Percentiles rank a stretch among this genome's conserved stretches.
phyloP scores from a whole-genome alignment of 495 filamentous ascomycete genomes.

The Penicillium arizonense region DNA sequence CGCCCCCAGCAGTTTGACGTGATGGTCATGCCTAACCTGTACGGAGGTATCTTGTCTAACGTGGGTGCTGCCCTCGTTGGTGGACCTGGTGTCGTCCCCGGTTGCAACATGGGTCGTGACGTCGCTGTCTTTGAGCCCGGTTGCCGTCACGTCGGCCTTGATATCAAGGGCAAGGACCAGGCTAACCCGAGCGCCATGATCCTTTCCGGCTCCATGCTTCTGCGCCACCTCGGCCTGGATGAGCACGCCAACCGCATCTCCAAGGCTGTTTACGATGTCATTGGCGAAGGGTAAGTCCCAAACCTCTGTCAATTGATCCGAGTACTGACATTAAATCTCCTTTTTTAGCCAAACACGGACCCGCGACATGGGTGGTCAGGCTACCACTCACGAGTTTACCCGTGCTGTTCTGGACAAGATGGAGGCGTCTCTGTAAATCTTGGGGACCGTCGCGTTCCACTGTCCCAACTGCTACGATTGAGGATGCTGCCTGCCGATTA shows the following conservation, averaged over 20 bases:
- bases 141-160: constrained; percentile 96
- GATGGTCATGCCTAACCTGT: constrained; percentile 99
- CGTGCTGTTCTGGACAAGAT: constrained; percentile 89
- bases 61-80: constrained; percentile 98
- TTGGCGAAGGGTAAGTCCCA: constrained; percentile 78
- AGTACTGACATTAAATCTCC: constrained; percentile 15
- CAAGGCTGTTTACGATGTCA: constrained; percentile 95
- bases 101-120: constrained; percentile 98
- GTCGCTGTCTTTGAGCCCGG: constrained; percentile 98
- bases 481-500: constrained; percentile 8
- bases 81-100: constrained; percentile 93
- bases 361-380: constrained; percentile 89
- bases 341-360: constrained; percentile 71
- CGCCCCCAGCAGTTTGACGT: constrained; percentile 97
- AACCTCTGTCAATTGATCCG: constrained; percentile 24
- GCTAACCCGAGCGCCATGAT: constrained; percentile 96
- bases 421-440: constrained; percentile 60
- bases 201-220: constrained; percentile 91
- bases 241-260: constrained; percentile 98
- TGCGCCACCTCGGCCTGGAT: constrained; percentile 93
- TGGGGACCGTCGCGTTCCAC: constrained; percentile 11
- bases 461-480: constrained; percentile 23
- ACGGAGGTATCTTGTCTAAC: constrained; percentile 98
- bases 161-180: constrained; percentile 99
- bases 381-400: constrained; percentile 92